phyloP scores from a whole-genome alignment of 1,139 yeast genomes.

The Schizosaccharomyces versatilis region DNA sequence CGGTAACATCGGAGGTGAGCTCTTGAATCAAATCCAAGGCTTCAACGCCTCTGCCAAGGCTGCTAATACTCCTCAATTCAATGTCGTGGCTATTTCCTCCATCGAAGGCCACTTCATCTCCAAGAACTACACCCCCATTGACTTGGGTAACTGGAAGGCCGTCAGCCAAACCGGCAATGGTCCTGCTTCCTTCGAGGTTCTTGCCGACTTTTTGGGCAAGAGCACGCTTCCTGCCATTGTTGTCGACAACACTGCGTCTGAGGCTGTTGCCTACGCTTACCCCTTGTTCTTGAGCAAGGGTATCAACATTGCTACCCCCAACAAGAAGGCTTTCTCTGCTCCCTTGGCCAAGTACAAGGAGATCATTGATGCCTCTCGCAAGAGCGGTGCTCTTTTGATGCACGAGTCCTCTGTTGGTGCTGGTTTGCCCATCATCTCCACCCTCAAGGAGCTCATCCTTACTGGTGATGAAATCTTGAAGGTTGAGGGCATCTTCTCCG shows the following conservation, averaged over 20 bases:
- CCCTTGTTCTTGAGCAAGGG: conserved; percentile 54
- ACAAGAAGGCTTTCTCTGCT: conserved; percentile 91
- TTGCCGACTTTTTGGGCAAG: conserved; percentile 38
- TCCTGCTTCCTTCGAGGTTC: conserved; percentile 33
- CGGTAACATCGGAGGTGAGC: conserved; percentile 88
- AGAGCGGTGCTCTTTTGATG: conserved; percentile 58
- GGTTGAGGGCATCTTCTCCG: conserved; percentile 90
- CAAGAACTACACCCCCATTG: conserved; percentile 46
- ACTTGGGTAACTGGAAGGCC: conserved; percentile 35
- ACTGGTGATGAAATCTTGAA: conserved; percentile 84
- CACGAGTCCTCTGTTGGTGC: conserved; percentile 99
- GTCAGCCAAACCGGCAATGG: conserved; percentile 19
- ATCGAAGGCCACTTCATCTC: conserved; percentile 47
- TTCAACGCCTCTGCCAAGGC: conserved; percentile 18
- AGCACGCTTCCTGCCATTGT: conserved; percentile 59
- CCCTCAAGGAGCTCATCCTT: conserved; percentile 61
- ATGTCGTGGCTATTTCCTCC: conserved; percentile 62
- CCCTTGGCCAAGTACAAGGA: conserved; percentile 52
- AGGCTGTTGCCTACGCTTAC: conserved; percentile 49
- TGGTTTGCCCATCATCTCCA: conserved; percentile 79
- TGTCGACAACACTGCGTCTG: conserved; percentile 84
- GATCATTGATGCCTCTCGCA: conserved; percentile 30
- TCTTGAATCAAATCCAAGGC: conserved; percentile 43
- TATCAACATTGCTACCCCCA: conserved; percentile 89
- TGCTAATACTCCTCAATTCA: conserved; percentile 26